These are phyloP conservation scores for Helenozyma baotianmanensis DNA, from an alignment of 805 yeast genomes.

Conservation along the genomic window DNA sequence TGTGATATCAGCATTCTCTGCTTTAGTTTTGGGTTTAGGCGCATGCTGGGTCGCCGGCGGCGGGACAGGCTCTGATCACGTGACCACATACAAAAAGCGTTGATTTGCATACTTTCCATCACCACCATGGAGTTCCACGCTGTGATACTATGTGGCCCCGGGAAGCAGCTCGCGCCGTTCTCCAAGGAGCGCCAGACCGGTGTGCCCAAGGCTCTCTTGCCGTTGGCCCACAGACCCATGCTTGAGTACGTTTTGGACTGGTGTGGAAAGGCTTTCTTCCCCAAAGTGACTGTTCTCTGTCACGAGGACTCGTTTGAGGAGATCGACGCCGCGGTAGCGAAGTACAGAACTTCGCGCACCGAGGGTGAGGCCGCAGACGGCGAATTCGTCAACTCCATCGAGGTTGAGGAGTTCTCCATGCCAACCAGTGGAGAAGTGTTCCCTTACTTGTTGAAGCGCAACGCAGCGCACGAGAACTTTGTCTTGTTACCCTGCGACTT, in stretches of 20 bases:
- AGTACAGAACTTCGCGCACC: constrained; percentile 39
- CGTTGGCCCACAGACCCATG: constrained; percentile 88
- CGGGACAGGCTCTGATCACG: neutral
- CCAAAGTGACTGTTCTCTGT: constrained; percentile 60
- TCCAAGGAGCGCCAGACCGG: constrained; percentile 60
- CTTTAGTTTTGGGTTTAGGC: too few species aligned
- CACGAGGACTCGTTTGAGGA: constrained; percentile 43
- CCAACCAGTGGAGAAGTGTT: constrained; percentile 60
- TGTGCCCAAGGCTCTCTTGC: constrained; percentile 77
- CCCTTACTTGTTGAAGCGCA: constrained; percentile 42
- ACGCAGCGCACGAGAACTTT: constrained; percentile 36
- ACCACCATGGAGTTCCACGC: constrained; percentile 85
- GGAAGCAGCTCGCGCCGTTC: constrained; percentile 68
- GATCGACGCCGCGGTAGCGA: constrained; percentile 46
- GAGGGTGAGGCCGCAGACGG: constrained; percentile 8
- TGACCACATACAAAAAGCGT: neutral
- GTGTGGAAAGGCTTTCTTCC: constrained; percentile 86
- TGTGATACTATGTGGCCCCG: constrained; percentile 83
- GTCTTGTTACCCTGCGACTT: constrained; percentile 94
- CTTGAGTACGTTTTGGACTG: constrained; percentile 82
- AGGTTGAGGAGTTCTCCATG: constrained; percentile 18
- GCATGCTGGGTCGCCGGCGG: neutral
- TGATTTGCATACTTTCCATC: constrained; percentile 1
- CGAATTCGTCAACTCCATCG: constrained; percentile 19
- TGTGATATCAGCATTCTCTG: too few species aligned